Conservation (phyloP, 1,139 yeast species). For the Taphrina flavorubra region DNA sequence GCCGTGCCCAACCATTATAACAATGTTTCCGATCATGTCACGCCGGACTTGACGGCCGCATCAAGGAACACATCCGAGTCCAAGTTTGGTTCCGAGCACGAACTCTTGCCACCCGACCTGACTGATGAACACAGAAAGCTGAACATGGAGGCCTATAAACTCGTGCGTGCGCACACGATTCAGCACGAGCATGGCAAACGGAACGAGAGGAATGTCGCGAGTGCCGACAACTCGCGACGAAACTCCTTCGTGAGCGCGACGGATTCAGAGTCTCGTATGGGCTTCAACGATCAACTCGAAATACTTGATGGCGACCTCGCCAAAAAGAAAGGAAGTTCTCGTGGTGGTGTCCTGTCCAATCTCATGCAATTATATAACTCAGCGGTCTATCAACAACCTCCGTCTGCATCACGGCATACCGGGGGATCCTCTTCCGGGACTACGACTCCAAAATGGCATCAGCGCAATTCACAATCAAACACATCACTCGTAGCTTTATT, state of each 20-base stretch:
- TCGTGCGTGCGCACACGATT: slow-evolving; percentile 40
- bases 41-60: slow-evolving; percentile 15
- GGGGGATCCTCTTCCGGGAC: slow-evolving; percentile 26
- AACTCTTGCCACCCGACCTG: background rate
- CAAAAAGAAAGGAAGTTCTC: slow-evolving; percentile 3
- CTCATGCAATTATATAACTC: slow-evolving; percentile 39
- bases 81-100: background rate
- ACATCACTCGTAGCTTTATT: slow-evolving; percentile 30
- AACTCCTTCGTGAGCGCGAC: slow-evolving; percentile 26
- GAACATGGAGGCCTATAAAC: slow-evolving; percentile 38
- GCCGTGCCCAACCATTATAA: background rate
- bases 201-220: background rate
- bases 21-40: background rate
- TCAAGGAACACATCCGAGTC: background rate
- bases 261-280: slow-evolving; percentile 3
- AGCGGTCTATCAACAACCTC: slow-evolving; percentile 32
- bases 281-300: slow-evolving; percentile 21
- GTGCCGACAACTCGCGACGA: slow-evolving; percentile 30
- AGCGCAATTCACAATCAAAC: slow-evolving; percentile 31
- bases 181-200: slow-evolving; percentile 6
- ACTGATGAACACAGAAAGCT: slow-evolving; percentile 25
- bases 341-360: slow-evolving; percentile 38
- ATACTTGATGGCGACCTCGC: background rate
- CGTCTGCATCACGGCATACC: slow-evolving; percentile 9
- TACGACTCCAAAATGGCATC: slow-evolving; percentile 39